Evolutionary conservation across 1,284 basidiomycete genomes (phyloP), one percentile per base, ranked within the genome.

Genomic region (Sphagnurus paluster): DNA sequence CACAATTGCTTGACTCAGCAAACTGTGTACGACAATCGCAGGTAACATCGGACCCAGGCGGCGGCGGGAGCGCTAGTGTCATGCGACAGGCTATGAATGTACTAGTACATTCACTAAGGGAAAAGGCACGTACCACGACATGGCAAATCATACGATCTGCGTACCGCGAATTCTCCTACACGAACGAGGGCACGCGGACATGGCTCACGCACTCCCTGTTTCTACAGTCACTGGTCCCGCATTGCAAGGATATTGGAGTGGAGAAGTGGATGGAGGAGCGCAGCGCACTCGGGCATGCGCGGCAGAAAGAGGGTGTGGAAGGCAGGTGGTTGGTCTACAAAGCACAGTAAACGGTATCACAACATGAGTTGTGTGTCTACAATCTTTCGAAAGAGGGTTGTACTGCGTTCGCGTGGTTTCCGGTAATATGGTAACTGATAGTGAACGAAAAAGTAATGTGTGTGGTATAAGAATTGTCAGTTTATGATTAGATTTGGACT

Each of bases 91-190:
- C 82, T 7, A 44, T 84, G 2, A 60, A 60, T 29, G 59, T 57
- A 13, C 67, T 82, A 1, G 58, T 84, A 5, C 68, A 74, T 16
- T 59, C 61, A 2, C 56, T 88, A 26, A 72, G 79, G 16, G 57
- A 51, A 4, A 80, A 77, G 60, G 70, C 70, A 8, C 72, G 80
- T 29, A 66, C 70, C n/a, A 72, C 66, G 16, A 65, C 77, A 2
- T 88, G 86, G 86, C 56, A 50, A 0, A 63, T 85, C n/a, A 55
- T 89, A 29, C 76, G 83, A 30, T 69, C 74, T 33, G 77, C 79
- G 1, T 89, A 88, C 60, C 72, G 80, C 33, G 86, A 88, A 57
- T 52, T 88, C 4, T 70, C 72, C 16, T 73, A 69, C 50, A 59
- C 61, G 1, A 55, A 66, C 11, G 62, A 63, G 40, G 56, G 57